Evolutionary conservation across 2,329 filamentous ascomycete genomes (phyloP), one percentile per base, ranked within the genome.

Genomic region (Fusarium subtropicale): DNA sequence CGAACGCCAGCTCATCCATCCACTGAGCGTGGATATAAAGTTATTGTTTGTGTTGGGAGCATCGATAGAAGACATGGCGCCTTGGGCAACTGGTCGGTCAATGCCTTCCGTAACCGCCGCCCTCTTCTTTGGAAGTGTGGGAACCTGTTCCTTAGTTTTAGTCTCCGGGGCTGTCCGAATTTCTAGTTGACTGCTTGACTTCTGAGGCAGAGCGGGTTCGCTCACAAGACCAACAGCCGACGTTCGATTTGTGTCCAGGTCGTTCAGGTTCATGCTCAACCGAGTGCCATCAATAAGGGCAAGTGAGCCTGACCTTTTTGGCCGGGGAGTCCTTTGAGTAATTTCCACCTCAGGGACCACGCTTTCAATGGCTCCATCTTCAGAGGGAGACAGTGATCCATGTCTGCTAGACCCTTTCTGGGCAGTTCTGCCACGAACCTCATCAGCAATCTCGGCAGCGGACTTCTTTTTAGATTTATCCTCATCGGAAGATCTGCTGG

Each of bases 401-500:
- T 73, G 69, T 7, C 73, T 60, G 33, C 55, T 76, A 4, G 78
- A 75, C 30, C 76, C 69, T 69, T 83, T 85, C 30, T 74, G 78
- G 4, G 79, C 74, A 16, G 81, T 79, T 54, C 86, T 82, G 28
- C 84, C 86, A 41, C 84, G 85, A 36, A 87, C 82, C 56, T 86
- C 83, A 9, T 85, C 84, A 1, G 85, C 83, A 28, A 90, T 79
- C 59, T 88, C 86, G 2, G 84, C 81, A 1, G 87, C 88, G 1
- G 87, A 82, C 73, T 86, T 88, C 76, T 87, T 89, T 69, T 84
- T 87, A n/a, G 83, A 80, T 69, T 83, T 85, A 42, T 89, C 88
- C 67, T 90, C 88, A 26, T 89, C 87, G 0, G 88, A 90, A 2
- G 88, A 90, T 28, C 87, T 84, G 64, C 88, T 90, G 1, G 87